These are phyloP conservation scores for Patellifolia procumbens DNA, from an alignment of 179 eudicot species.

Conservation along the genomic window DNA sequence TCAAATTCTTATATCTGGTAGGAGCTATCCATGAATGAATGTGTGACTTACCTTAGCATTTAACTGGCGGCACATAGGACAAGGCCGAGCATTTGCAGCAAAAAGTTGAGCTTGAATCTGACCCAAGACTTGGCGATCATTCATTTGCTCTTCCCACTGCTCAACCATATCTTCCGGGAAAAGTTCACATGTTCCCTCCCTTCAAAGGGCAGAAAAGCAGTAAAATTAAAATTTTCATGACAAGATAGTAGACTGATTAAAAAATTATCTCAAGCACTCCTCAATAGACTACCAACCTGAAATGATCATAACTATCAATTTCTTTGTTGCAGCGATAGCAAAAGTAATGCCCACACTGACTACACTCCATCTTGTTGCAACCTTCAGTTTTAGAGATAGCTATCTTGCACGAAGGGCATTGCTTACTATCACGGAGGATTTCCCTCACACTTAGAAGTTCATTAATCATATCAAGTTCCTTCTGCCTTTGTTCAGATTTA, in stretches of 20 bases:
- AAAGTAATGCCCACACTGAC: conserved; percentile 69
- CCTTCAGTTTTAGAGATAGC: conserved; percentile 91
- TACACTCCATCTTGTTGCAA: conserved; percentile 89
- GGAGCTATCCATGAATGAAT: not conserved
- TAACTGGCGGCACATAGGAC: conserved; percentile 72
- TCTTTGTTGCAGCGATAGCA: conserved; percentile 79
- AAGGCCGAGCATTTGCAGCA: conserved; percentile 45
- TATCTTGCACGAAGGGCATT: conserved; percentile 87
- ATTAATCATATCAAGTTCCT: conserved; percentile 73
- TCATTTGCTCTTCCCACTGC: conserved; percentile 64
- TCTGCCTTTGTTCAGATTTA: conserved; percentile 49
- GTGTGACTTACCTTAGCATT: conserved; percentile 63
- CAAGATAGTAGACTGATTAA: too few species aligned
- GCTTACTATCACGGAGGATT: conserved; percentile 70
- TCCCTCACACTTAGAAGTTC: conserved; percentile 78
- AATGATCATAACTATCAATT: conserved; percentile 84
- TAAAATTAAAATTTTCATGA: not conserved
- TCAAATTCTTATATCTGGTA: not conserved
- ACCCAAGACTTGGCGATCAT: conserved; percentile 52
- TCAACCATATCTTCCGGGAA: conserved; percentile 59
- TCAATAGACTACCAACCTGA: conserved; percentile 51
- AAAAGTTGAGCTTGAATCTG: conserved; percentile 50
- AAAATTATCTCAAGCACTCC: not conserved
- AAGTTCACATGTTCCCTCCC: conserved; percentile 54
- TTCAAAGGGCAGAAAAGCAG: conserved; percentile 1